These are phyloP conservation scores for Neurospora terricola DNA, from an alignment of 495 filamentous ascomycete species.

Conservation along the genomic window DNA sequence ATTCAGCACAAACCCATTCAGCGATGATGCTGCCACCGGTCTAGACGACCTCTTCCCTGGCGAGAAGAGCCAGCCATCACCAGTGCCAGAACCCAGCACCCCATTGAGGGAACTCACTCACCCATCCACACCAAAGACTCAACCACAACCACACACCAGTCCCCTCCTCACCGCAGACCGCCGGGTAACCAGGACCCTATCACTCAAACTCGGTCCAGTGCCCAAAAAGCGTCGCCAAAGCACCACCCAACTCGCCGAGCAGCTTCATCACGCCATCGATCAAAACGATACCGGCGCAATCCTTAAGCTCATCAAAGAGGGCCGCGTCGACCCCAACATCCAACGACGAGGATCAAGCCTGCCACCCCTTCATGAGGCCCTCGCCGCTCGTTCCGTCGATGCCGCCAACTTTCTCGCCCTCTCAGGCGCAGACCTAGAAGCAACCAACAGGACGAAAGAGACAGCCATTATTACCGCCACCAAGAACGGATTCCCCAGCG, in stretches of 20 bases:
- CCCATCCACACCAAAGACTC: background rate
- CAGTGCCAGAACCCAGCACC: background rate
- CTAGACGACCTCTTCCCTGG: background rate
- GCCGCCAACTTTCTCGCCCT: constrained; percentile 9
- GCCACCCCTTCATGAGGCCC: constrained; percentile 8
- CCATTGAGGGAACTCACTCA: background rate
- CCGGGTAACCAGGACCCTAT: constrained; percentile 2
- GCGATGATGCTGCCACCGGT: background rate
- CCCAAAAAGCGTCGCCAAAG: background rate
- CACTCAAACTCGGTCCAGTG: background rate
- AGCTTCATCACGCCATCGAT: constrained; percentile 13
- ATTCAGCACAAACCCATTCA: background rate
- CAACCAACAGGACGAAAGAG: constrained; percentile 1
- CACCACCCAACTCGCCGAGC: constrained; percentile 3
- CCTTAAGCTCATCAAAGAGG: constrained; percentile 2
- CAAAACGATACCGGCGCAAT: constrained; percentile 4
- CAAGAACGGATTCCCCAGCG: constrained; percentile 14
- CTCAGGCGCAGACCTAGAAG: constrained; percentile 9
- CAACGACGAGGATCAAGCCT: background rate
- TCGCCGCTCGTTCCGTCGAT: constrained; percentile 1
- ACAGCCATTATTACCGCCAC: constrained; percentile 18
- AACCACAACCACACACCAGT: background rate
- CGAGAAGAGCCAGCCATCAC: background rate
- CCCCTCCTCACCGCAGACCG: constrained; percentile 1
- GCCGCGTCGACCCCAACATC: constrained; percentile 5